Base-by-base conservation (phyloP, 805 yeast genomes). In the Monosporozyma siamensis region DNA sequence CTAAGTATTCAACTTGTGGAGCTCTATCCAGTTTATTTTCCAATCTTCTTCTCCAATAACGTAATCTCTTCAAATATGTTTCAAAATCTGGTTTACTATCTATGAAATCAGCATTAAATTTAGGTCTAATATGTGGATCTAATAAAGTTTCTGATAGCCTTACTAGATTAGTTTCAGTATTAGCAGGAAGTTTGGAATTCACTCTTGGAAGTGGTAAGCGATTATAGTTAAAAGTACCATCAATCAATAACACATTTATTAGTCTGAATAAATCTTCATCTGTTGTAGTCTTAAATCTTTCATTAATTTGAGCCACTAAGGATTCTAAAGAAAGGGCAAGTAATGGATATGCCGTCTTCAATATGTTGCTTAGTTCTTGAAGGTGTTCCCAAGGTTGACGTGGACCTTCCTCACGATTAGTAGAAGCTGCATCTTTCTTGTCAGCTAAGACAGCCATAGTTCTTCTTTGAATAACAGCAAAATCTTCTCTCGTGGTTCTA, bases 241-340 rank as follows among this genome's bases (percentile, higher is more conserved):
- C 99, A 55, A 87, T 87, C 48, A 92, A 72, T 44, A 92, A 66
- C 0, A 97, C 98, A 48, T 88, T 87, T 39, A 95, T 89, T 43
- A 92, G 70, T 50, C 99, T 71, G 63, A 92, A 94, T 1, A 96
- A 90, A 63, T 92, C 98, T 55, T 90, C 98, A 61, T 92, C 98
- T 1, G 92, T 85, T 36, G 84, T 82, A 29, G 95, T 81, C 64
- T 90, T 92, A 71, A 92, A 90, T 43, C 97, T 71, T 59, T 88
- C 95, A 55, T 81, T 82, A 43, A 92, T 86, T 67, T 94, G 98
- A 55, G 94, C 97, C 23, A 92, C 97, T 42, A 94, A 67, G 0
- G 97, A 87, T 63, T 92, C 99, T 49, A 94, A 71, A 0, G 97
- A 87, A 36, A 92, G 72, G 0, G 98, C 95, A 48, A 92, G 67